Percentiles rank a stretch among this genome's conserved stretches.
Evolutionary conservation across 2,329 filamentous ascomycete genomes (phyloP).

Genomic region (Apiospora arundinis): DNA sequence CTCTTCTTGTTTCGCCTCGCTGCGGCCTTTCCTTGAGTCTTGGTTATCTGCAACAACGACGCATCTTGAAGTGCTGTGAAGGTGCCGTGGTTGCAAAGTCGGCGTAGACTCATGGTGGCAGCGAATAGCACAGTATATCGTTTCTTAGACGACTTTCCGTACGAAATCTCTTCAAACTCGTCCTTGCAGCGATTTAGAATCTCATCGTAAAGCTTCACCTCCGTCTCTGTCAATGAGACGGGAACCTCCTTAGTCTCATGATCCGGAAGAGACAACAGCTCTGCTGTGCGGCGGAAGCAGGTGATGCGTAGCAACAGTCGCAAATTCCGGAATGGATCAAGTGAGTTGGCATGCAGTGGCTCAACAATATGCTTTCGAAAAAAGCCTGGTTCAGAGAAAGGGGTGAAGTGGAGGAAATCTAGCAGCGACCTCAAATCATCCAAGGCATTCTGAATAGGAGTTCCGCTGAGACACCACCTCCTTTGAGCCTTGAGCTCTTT

Average conservation of each 20-base stretch:
- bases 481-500: constrained; percentile 32
- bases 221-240: background rate
- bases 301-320: background rate
- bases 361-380: constrained; percentile 29
- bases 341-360: constrained; percentile 19
- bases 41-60: background rate
- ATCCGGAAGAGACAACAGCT: constrained; percentile 20
- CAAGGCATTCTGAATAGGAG: constrained; percentile 22
- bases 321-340: constrained; percentile 23
- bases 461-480: constrained; percentile 25
- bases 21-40: background rate
- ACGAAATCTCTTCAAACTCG: constrained; percentile 10
- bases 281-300: constrained; percentile 26
- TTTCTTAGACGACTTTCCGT: background rate
- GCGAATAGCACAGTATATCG: background rate
- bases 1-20: background rate
- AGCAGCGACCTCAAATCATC: constrained; percentile 20
- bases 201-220: constrained; percentile 15
- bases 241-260: background rate
- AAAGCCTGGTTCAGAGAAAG: constrained; percentile 26
- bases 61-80: background rate
- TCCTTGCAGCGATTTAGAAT: constrained; percentile 19
- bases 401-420: constrained; percentile 17
- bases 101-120: constrained; percentile 10
- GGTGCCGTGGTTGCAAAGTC: constrained; percentile 15